A percentile compares a stretch with the other conserved stretches of the same genome.
Conservation (phyloP, 2,329 filamentous ascomycete species). For the Ceratocystis eucalypticola region DNA sequence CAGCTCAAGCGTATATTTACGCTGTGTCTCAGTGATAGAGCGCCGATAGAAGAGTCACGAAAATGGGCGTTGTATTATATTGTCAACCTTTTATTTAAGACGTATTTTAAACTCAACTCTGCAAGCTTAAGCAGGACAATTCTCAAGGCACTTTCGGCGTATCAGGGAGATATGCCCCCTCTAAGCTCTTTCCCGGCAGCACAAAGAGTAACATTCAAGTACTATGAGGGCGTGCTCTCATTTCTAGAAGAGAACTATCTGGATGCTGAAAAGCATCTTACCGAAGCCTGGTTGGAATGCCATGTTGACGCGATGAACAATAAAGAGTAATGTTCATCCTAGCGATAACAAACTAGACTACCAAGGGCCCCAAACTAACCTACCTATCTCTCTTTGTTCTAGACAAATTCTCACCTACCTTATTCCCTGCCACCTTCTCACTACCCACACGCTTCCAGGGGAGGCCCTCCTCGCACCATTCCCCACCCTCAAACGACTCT, state of each 20-base stretch:
- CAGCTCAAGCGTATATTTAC: conserved; percentile 87
- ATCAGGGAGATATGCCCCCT: conserved; percentile 64
- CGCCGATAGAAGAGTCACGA: conserved; percentile 71
- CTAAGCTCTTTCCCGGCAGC: conserved; percentile 71
- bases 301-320: conserved; percentile 58
- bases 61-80: conserved; percentile 98
- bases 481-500: conserved; percentile 62
- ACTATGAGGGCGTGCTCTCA: conserved; percentile 84
- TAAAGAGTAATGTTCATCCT: conserved; percentile 48
- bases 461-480: conserved; percentile 56
- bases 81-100: conserved; percentile 93
- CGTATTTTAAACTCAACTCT: conserved; percentile 90
- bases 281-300: conserved; percentile 70
- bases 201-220: conserved; percentile 90
- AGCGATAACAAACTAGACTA: neutral
- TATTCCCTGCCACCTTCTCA: conserved; percentile 84
- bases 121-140: conserved; percentile 84
- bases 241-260: conserved; percentile 91
- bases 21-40: conserved; percentile 75
- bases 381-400: neutral
- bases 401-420: conserved; percentile 76
- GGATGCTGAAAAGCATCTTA: conserved; percentile 68
- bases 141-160: conserved; percentile 67
- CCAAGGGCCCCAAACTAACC: conserved; percentile 21
- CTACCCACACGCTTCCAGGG: conserved; percentile 71